phyloP scores from a whole-genome alignment of 108 stramenopile genomes.

The Pseudonitzschia pungens region DNA sequence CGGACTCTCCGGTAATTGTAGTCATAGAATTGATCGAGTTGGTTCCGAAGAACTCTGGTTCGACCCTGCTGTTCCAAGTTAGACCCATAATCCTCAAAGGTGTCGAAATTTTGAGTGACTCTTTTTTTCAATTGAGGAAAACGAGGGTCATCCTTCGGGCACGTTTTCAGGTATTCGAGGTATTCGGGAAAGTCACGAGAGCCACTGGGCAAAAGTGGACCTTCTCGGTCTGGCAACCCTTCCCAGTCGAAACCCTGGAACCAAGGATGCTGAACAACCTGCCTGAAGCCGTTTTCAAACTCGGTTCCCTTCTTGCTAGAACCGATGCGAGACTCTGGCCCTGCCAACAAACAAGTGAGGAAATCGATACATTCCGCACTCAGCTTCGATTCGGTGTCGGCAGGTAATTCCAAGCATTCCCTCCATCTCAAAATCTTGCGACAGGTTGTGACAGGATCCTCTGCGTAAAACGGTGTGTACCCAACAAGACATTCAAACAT shows the following conservation, averaged over 20 bases:
- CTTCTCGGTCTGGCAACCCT: slow-evolving; percentile 62
- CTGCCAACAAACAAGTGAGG: slow-evolving; percentile 83
- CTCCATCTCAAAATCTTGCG: slow-evolving; percentile 94
- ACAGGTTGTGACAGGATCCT: slow-evolving; percentile 96
- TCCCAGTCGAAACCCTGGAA: slow-evolving; percentile 88
- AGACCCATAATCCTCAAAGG: slow-evolving; percentile 86
- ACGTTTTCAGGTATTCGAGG: slow-evolving; percentile 86
- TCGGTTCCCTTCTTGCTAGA: slow-evolving; percentile 70
- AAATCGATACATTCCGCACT: slow-evolving; percentile 88
- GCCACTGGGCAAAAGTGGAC: slow-evolving; percentile 82
- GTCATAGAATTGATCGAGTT: slow-evolving; percentile 87
- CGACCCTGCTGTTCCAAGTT: slow-evolving; percentile 67
- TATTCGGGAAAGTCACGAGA: slow-evolving; percentile 76
- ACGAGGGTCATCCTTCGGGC: slow-evolving; percentile 78
- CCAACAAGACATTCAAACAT: slow-evolving; percentile 99
- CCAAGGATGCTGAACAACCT: slow-evolving; percentile 89
- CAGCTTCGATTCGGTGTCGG: slow-evolving; percentile 71
- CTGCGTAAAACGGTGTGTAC: slow-evolving; percentile 99
- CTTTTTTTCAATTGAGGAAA: slow-evolving; percentile 78
- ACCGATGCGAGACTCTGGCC: slow-evolving; percentile 85
- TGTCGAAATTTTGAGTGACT: slow-evolving; percentile 91
- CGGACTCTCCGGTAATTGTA: slow-evolving; percentile 85
- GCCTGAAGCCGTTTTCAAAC: slow-evolving; percentile 84
- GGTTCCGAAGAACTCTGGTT: slow-evolving; percentile 44
- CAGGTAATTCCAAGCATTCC: slow-evolving; percentile 86